Conservation (phyloP, 2,329 filamentous ascomycete genomes). For the Celoporthe dispersa region DNA sequence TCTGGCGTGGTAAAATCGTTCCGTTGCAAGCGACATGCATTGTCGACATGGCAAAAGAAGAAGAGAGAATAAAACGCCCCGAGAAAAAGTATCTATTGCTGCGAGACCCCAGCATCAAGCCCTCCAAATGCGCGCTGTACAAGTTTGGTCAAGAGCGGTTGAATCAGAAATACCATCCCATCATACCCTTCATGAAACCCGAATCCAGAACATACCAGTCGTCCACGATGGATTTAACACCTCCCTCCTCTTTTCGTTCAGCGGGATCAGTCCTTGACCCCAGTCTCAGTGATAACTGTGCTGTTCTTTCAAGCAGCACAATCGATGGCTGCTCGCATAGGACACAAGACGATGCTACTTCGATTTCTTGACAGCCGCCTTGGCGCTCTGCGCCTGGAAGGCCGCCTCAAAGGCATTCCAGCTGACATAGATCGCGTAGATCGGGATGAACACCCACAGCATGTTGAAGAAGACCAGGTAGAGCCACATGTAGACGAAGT, state of each 20-base stretch:
- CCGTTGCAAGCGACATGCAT: background rate
- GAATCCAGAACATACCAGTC: background rate
- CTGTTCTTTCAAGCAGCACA: background rate
- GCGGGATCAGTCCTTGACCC: background rate
- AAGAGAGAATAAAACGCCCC: background rate
- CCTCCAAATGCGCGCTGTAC: background rate
- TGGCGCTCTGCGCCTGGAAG: constrained; percentile 22
- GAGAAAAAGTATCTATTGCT: background rate
- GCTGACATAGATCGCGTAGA: constrained; percentile 58
- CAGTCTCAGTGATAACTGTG: background rate
- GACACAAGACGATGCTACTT: constrained; percentile 10
- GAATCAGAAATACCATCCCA: background rate
- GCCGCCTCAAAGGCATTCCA: constrained; percentile 26
- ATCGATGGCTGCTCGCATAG: too few relatives aligned
- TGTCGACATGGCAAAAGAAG: background rate
- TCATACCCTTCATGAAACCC: background rate
- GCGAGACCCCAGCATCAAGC: background rate
- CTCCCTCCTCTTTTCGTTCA: background rate
- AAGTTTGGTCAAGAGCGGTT: background rate
- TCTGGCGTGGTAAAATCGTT: background rate
- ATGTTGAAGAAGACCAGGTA: constrained; percentile 73
- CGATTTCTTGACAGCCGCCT: constrained; percentile 19
- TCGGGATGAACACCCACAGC: constrained; percentile 67
- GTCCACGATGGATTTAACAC: background rate
- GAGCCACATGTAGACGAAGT: constrained; percentile 71